phyloP scores from a whole-genome alignment of 2,329 filamentous ascomycete species.

The Alternaria ventricosa region DNA sequence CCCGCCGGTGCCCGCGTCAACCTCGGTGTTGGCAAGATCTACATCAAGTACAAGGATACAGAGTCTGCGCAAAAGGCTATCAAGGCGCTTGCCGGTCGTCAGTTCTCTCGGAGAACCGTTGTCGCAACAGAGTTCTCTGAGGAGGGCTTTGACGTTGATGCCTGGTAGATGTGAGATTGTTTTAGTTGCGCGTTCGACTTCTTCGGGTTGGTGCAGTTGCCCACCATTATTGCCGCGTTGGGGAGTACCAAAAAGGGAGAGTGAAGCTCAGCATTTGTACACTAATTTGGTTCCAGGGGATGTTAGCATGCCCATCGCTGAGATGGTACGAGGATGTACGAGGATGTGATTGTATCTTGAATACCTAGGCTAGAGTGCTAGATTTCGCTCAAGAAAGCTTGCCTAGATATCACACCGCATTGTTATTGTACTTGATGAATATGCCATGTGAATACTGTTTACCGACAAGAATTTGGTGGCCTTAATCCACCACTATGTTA shows the following conservation, averaged over 20 bases:
- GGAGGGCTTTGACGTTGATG: slow-evolving; percentile 93
- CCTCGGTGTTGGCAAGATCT: slow-evolving; percentile 95
- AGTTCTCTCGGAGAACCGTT: slow-evolving; percentile 95
- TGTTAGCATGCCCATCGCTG: background rate
- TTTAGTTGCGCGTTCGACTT: slow-evolving; percentile 2
- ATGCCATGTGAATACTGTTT: background rate
- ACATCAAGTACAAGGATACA: slow-evolving; percentile 84
- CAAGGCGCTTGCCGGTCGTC: slow-evolving; percentile 87
- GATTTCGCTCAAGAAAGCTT: background rate
- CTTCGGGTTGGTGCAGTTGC: slow-evolving; percentile 5
- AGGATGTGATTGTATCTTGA: slow-evolving; percentile 8
- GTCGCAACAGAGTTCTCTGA: slow-evolving; percentile 97
- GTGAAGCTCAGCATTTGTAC: slow-evolving; percentile 7
- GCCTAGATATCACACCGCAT: slow-evolving; percentile 3
- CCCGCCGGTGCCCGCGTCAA: slow-evolving; percentile 83
- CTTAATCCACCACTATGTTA: no score
- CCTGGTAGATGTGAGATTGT: slow-evolving; percentile 67
- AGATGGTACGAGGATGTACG: background rate
- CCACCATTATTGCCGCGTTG: background rate
- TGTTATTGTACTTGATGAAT: background rate
- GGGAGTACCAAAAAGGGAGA: slow-evolving; percentile 6
- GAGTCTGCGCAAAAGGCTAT: slow-evolving; percentile 85
- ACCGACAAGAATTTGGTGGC: no score
- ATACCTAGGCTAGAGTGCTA: background rate
- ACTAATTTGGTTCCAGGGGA: slow-evolving; percentile 12